Conservation (phyloP, 805 yeast genomes). For the Metschnikowia orientalis region DNA sequence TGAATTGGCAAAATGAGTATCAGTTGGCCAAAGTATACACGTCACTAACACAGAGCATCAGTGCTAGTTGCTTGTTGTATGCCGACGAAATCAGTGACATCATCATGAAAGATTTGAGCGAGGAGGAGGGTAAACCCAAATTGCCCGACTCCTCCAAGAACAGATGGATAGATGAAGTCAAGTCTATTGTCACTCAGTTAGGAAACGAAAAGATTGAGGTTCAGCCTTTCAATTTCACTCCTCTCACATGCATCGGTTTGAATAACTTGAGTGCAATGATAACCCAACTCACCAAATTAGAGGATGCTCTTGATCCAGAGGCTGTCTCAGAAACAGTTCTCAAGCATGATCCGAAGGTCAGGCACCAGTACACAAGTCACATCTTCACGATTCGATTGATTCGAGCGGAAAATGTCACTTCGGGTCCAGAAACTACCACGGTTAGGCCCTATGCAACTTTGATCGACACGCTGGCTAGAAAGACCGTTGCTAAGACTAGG, state of each 20-base stretch:
- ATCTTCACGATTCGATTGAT: conserved; percentile 61
- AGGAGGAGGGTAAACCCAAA: conserved; percentile 24
- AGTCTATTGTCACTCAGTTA: conserved; percentile 43
- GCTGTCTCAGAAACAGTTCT: conserved; percentile 40
- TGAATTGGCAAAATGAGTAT: conserved; percentile 62
- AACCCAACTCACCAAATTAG: conserved; percentile 47
- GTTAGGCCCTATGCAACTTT: conserved; percentile 63
- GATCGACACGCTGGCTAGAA: conserved; percentile 49
- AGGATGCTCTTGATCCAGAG: conserved; percentile 57
- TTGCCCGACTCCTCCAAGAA: not conserved
- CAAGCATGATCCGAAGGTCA: conserved; percentile 28
- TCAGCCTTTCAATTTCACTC: conserved; percentile 55
- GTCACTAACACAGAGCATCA: conserved; percentile 54
- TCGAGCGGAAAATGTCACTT: conserved; percentile 56
- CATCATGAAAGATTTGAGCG: conserved; percentile 42
- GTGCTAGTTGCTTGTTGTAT: conserved; percentile 55
- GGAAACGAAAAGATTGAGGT: conserved; percentile 32
- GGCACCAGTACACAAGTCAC: conserved; percentile 39
- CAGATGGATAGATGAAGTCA: conserved; percentile 51
- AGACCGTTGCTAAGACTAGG: conserved; percentile 65
- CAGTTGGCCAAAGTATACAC: conserved; percentile 65
- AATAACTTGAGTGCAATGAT: conserved; percentile 59
- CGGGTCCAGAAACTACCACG: conserved; percentile 23
- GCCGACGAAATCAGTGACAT: conserved; percentile 35
- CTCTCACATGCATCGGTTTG: conserved; percentile 68